These are phyloP conservation scores for Rusavskia elegans DNA, from an alignment of 495 filamentous ascomycete species.

Conservation along the genomic window DNA sequence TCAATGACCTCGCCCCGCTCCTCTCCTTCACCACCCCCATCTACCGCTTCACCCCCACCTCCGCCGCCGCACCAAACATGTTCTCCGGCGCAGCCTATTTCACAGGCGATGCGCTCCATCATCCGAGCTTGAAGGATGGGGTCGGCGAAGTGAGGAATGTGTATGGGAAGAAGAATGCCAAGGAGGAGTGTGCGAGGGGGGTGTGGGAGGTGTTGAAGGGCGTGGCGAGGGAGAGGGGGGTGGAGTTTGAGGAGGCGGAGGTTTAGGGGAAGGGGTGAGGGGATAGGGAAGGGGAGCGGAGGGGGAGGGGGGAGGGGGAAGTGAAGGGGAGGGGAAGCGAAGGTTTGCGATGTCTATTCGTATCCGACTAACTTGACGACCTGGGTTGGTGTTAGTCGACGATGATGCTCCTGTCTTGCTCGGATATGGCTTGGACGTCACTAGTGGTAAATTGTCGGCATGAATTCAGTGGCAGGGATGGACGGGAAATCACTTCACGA, in stretches of 20 bases:
- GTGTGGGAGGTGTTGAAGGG: conserved; percentile 19
- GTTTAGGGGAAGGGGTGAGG: background rate
- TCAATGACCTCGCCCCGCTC: conserved; percentile 4
- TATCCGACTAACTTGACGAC: background rate
- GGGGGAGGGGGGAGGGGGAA: background rate
- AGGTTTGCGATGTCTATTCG: background rate
- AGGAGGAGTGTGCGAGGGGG: conserved; percentile 24
- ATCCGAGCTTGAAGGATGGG: conserved; percentile 14
- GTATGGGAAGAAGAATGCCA: conserved; percentile 31
- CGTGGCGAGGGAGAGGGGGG: conserved; percentile 13
- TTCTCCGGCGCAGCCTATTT: conserved; percentile 16
- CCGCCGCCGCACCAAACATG: conserved; percentile 4
- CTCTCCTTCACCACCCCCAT: conserved; percentile 5
- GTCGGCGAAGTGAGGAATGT: conserved; percentile 25
- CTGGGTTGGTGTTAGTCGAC: too few relatives aligned
- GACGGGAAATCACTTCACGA: too few relatives aligned
- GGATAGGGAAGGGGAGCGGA: background rate
- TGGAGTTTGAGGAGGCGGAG: conserved; percentile 5
- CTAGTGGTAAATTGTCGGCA: too few relatives aligned
- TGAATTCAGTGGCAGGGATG: too few relatives aligned
- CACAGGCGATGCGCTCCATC: conserved; percentile 6
- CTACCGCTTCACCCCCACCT: conserved; percentile 7
- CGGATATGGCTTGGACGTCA: too few relatives aligned
- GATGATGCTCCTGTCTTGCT: background rate
- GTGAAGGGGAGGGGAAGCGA: background rate